Evolutionary conservation across 768 basidiomycete species (phyloP), one percentile per base, ranked within the genome.

Genomic region (Trametes punicea): DNA sequence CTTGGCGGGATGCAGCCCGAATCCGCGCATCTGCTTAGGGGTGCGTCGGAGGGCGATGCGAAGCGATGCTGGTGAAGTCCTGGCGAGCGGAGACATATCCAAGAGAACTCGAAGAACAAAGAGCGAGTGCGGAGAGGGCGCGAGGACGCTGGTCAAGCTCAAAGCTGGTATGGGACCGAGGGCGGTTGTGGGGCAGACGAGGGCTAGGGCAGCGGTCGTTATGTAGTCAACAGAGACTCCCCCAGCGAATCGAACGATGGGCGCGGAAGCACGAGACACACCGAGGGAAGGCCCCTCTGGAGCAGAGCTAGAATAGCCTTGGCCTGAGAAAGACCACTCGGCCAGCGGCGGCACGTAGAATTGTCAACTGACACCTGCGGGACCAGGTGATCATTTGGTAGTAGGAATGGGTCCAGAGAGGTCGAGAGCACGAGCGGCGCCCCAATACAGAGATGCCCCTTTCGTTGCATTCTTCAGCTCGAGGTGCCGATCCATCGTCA

Each of bases 331-430:
- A 33, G 57, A 48, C 25, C 23, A 34, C 25, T 8, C 44, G 56
- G 45, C 42, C 9, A 3, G 13, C 16, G 27, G 40, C 42, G 20
- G 41, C 49, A 46, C 31, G 40, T 23, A 23, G 1, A 25, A 13
- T n/a, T 16, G 34, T 15, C 44, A 20, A 25, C 15, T 46, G 51
- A 20, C 39, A 42, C 23, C 40, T 42, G 20, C 33, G 51, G 51
- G 41, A 16, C 41, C 56, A 51, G 56, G 30, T 57, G 56, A 57
- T 30, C 49, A 57, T 57, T 57, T 57, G n/a, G 56, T 57, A 57
- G 51, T 46, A 42, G 31, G 1, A 25, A 16, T 34, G 15, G 41
- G 18, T 44, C 55, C 31, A 46, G 49, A 42, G 42, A 36, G 57
- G 45, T 40, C 57, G 51, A 52, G 57, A 53, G 46, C 57, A n/a